Evolutionary conservation across 306 rosid genomes (phyloP), one percentile per base, ranked within the genome.

Genomic region (Cucurbita argyrosperma): DNA sequence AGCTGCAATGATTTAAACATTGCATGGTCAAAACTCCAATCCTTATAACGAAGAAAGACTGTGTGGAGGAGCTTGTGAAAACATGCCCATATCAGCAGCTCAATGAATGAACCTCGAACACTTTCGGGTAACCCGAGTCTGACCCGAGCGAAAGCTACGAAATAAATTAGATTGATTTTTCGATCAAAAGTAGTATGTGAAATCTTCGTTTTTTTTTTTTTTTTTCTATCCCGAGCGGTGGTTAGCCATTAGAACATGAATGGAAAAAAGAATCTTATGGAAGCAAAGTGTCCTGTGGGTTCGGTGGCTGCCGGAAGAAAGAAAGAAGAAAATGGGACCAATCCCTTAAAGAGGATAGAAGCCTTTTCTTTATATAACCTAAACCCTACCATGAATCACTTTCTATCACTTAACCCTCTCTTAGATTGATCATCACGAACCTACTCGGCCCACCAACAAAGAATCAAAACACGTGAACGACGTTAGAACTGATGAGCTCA

Each of bases 1-100:
- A 65, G 71, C 11, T 65, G 50, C 43, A 40, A 65, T 65, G 35
- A 65, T 65, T 65, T 65, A 43, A 65, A 65, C 43, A 43, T 65
- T 65, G 71, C 71, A 65, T 64, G 71, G 71, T 64, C 71, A 64
- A 64, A 63, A 40, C 71, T 42, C 52, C 30, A 64, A 64, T 18
- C 71, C 35, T 43, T 18, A n/a, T 43, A 42, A 65, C n/a, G 11
- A 42, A 65, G 5, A 43, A 42, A 42, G 52, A 65, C 71, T 65
- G 16, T 1, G 5, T 1, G 21, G 66, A 60, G 66, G 66, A 60
- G 66, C 16, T 30, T 37, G 5, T 60, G 6, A 26, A 14, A 60
- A 60, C 55, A 13, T 7, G 7, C 19, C 66, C 43, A 60, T 30
- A 30, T 30, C 35, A 30, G 35, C 35, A 30, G 4, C 35, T 30